Evolutionary conservation across 1,284 basidiomycete genomes (phyloP), one percentile per base, ranked within the genome.

Genomic region (Schizophyllum amplum): DNA sequence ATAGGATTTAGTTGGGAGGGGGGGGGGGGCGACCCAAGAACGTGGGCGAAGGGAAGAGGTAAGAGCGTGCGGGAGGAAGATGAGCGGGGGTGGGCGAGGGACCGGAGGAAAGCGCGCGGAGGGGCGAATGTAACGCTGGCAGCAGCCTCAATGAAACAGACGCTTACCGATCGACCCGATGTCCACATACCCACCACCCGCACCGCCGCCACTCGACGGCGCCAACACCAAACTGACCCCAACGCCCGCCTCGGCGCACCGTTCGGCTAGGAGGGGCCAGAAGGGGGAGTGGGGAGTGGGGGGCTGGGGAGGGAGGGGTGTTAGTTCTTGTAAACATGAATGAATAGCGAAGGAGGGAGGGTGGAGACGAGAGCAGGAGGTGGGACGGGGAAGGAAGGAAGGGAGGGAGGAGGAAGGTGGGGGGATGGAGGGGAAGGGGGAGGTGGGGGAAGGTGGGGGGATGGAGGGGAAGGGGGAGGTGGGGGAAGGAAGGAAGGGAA

Each of bases 221-320:
- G 92, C 92, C 42, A 98, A 76, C 72, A 97, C 96, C 69, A 94
- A 77, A 67, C 87, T 95, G 60, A 98, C 85, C 1, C 94, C 96
- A 46, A 99, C 82, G 17, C 97, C 97, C 54, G 89, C 84, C 61
- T 94, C 87, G 3, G 88, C 90, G 63, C 92, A 90, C 68, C 96
- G 91, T 64, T 95, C 92, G 1, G 86, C 94, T 1, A 93, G 80
- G 6, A 86, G 82, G 46, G 82, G 80, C 90, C 96, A 99, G 52
- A 82, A 80, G 4, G 82, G 75, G 61, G 87, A 84, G 86, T 4
- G 94, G 86, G 15, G 75, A 69, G 67, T 92, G 98, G 15, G 98
- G 76, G 33, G 33, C 17, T 33, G 27, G 27, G 27, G 13, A 13
- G 27, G 27, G 27, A 33, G 27, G 27, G 27, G 6, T 33, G 27